phyloP scores from a whole-genome alignment of 495 filamentous ascomycete species.

The Coniosporium apollinis region DNA sequence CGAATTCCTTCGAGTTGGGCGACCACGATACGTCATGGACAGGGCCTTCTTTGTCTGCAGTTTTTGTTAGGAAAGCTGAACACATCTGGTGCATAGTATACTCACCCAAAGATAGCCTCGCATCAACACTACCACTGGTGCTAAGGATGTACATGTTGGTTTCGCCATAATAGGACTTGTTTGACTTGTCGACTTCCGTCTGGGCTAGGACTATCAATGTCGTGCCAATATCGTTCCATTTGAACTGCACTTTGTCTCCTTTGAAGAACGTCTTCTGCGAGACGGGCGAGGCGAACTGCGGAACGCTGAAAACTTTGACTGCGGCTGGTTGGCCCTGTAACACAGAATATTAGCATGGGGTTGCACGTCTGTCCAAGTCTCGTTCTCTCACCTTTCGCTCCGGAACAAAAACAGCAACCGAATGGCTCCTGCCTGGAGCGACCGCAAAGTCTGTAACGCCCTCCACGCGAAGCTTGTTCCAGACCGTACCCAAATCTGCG shows the following conservation, averaged over 20 bases:
- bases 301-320: conserved; percentile 88
- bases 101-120: conserved; percentile 64
- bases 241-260: conserved; percentile 93
- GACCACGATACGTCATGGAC: conserved; percentile 99
- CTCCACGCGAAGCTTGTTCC: conserved; percentile 88
- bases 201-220: conserved; percentile 89
- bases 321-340: conserved; percentile 69
- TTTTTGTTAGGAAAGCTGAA: conserved; percentile 1
- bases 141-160: conserved; percentile 92
- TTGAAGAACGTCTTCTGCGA: conserved; percentile 99
- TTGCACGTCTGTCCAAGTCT: not conserved
- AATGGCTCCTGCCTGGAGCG: conserved; percentile 72
- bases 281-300: conserved; percentile 58
- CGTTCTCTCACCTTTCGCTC: conserved; percentile 64
- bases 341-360: conserved; percentile 2
- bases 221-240: conserved; percentile 87
- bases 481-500: conserved; percentile 64
- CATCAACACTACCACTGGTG: conserved; percentile 81
- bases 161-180: conserved; percentile 98
- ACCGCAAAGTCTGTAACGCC: conserved; percentile 82
- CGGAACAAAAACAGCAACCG: conserved; percentile 82
- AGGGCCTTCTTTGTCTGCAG: conserved; percentile 81
- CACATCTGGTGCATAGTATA: not conserved
- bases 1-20: conserved; percentile 89
- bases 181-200: conserved; percentile 93